Evolutionary conservation across 108 stramenopile genomes (phyloP).

Genomic region (Skeletonema menzelii): DNA sequence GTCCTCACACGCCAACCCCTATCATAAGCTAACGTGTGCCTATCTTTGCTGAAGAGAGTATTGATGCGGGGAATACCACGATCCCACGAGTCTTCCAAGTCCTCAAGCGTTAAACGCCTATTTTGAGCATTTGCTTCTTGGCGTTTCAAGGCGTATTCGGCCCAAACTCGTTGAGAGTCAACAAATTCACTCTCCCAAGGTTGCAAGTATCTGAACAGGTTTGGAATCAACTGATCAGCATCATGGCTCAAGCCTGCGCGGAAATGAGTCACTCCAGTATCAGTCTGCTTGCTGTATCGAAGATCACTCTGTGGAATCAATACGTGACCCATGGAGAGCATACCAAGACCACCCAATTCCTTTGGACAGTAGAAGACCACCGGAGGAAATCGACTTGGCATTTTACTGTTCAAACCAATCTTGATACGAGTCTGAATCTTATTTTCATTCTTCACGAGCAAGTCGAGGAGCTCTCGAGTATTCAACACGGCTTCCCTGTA

Average conservation of each 20-base stretch:
- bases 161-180: slow-evolving; percentile 99
- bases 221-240: slow-evolving; percentile 98
- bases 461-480: slow-evolving; percentile 96
- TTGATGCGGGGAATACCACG: slow-evolving; percentile 99
- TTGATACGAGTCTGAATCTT: slow-evolving; percentile 99
- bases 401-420: slow-evolving; percentile 99
- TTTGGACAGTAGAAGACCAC: slow-evolving; percentile 96
- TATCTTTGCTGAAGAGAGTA: slow-evolving; percentile 97
- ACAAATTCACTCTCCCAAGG: slow-evolving; percentile 99
- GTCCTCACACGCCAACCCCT: slow-evolving; percentile 98
- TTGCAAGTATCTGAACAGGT: slow-evolving; percentile 97
- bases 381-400: slow-evolving; percentile 94
- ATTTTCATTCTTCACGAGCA: slow-evolving; percentile 99
- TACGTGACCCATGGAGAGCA: slow-evolving; percentile 99
- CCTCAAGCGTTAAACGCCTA: slow-evolving; percentile 97
- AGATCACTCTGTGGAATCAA: slow-evolving; percentile 98
- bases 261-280: slow-evolving; percentile 98
- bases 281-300: slow-evolving; percentile 98
- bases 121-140: slow-evolving; percentile 99
- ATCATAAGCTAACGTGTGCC: slow-evolving; percentile 96
- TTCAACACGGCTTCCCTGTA: slow-evolving; percentile 99
- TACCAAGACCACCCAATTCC: slow-evolving; percentile 98
- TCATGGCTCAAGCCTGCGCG: slow-evolving; percentile 97
- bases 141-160: slow-evolving; percentile 99
- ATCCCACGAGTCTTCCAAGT: slow-evolving; percentile 99